A percentile compares a stretch with the other conserved stretches of the same genome.
Evolutionary conservation across 2,329 filamentous ascomycete genomes (phyloP).

Genomic region (Graphiopsis chlorocephala): DNA sequence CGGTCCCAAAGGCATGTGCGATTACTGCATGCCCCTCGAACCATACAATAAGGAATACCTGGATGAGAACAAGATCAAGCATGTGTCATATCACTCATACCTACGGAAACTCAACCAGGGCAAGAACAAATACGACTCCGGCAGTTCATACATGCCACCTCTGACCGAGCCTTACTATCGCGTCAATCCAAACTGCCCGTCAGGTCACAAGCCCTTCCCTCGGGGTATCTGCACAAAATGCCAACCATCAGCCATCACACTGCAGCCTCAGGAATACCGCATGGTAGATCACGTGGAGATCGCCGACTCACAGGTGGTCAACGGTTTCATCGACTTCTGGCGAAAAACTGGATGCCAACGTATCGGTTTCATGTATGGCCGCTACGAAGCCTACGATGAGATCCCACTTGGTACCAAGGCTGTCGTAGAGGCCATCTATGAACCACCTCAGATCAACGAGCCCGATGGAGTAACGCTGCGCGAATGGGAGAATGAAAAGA

Average conservation of each 20-base stretch:
- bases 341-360: conserved; percentile 79
- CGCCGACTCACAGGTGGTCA: conserved; percentile 76
- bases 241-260: conserved; percentile 91
- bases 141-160: conserved; percentile 93
- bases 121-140: conserved; percentile 92
- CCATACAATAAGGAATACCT: conserved; percentile 89
- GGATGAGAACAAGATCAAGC: conserved; percentile 96
- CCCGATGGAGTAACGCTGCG: conserved; percentile 81
- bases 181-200: conserved; percentile 84
- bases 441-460: conserved; percentile 88
- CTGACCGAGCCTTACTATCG: conserved; percentile 90
- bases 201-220: conserved; percentile 88
- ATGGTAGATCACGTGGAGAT: conserved; percentile 99
- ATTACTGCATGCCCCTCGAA: conserved; percentile 96
- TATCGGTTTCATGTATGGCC: conserved; percentile 85
- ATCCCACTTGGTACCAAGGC: conserved; percentile 94
- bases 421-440: conserved; percentile 94
- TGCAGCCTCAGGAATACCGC: conserved; percentile 89
- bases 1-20: conserved; percentile 96
- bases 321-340: conserved; percentile 91
- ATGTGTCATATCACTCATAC: conserved; percentile 92
- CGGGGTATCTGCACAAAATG: conserved; percentile 98
- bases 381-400: conserved; percentile 85
- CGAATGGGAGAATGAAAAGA: conserved; percentile 80
- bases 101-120: conserved; percentile 92